phyloP scores from a whole-genome alignment of 805 yeast species.

The Candida sakaeoensis region DNA sequence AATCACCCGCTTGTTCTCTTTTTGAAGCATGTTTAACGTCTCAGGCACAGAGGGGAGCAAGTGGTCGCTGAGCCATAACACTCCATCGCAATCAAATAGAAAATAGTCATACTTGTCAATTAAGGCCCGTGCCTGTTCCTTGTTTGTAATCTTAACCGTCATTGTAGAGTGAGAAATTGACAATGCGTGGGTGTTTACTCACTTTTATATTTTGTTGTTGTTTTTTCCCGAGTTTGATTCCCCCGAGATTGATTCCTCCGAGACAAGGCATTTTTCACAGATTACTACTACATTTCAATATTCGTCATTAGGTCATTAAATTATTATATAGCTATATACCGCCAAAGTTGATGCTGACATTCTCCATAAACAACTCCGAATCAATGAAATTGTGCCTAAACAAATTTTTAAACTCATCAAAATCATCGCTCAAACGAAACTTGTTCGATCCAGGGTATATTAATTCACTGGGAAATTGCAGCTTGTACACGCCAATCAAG shows the following conservation, averaged over 20 bases:
- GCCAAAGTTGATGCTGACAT: slow-evolving; percentile 1
- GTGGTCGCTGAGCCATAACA: slow-evolving; percentile 86
- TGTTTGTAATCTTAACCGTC: slow-evolving; percentile 15
- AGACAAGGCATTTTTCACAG: too few relatives aligned
- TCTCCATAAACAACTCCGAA: not conserved
- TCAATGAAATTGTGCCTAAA: slow-evolving; percentile 10
- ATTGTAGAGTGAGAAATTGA: slow-evolving; percentile 6
- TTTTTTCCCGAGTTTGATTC: too few relatives aligned
- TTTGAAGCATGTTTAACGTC: slow-evolving; percentile 59
- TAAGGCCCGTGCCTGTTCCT: slow-evolving; percentile 48
- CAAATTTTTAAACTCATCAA: slow-evolving; percentile 7
- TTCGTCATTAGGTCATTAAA: not conserved
- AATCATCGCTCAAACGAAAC: not conserved
- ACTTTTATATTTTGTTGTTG: too few relatives aligned
- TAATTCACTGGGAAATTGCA: slow-evolving; percentile 7
- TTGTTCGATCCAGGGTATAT: slow-evolving; percentile 5
- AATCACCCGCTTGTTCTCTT: slow-evolving; percentile 59
- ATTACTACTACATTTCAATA: too few relatives aligned
- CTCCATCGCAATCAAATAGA: slow-evolving; percentile 96
- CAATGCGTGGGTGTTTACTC: not conserved
- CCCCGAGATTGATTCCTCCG: too few relatives aligned
- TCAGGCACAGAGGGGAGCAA: slow-evolving; percentile 76
- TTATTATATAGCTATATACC: slow-evolving; percentile 1
- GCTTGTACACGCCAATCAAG: slow-evolving; percentile 1
- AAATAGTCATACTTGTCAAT: slow-evolving; percentile 75